These are phyloP conservation scores for Alternaria metachromatica DNA, from an alignment of 2,329 filamentous ascomycete species.

Conservation along the genomic window DNA sequence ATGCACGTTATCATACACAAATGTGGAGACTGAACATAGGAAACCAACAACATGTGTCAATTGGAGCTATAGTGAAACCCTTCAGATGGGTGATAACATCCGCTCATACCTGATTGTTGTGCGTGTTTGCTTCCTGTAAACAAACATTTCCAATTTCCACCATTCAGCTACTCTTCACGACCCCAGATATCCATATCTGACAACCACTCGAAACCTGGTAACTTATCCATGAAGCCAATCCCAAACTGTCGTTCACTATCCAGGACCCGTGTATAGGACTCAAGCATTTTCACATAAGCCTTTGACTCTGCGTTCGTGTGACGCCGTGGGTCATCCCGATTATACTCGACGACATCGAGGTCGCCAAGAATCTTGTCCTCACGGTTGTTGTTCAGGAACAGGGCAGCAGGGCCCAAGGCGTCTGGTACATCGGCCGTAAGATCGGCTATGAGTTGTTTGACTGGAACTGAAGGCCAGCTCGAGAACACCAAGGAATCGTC, in stretches of 20 bases:
- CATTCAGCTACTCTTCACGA: no score
- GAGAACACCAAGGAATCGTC: no score
- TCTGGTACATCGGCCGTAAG: neutral
- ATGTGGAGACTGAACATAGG: neutral
- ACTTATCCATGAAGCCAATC: no score
- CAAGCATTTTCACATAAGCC: neutral
- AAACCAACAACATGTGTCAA: neutral
- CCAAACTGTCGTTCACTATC: no score
- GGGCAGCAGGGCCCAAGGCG: neutral
- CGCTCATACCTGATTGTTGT: neutral
- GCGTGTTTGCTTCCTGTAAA: no score
- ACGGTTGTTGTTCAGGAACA: neutral
- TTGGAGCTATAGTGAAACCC: no score
- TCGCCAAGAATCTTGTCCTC: neutral
- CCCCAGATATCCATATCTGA: no score
- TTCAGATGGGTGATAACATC: accelerated
- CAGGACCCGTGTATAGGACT: no score
- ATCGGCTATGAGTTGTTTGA: neutral
- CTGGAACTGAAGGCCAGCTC: no score
- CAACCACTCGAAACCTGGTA: no score
- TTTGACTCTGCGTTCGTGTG: neutral
- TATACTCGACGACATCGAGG: no score
- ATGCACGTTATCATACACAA: neutral
- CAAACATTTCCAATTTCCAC: no score
- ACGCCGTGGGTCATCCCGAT: neutral